Percentiles rank a stretch among this genome's conserved stretches.
Evolutionary conservation across 331 rosid genomes (phyloP).

Genomic region (Acacia pycnantha): DNA sequence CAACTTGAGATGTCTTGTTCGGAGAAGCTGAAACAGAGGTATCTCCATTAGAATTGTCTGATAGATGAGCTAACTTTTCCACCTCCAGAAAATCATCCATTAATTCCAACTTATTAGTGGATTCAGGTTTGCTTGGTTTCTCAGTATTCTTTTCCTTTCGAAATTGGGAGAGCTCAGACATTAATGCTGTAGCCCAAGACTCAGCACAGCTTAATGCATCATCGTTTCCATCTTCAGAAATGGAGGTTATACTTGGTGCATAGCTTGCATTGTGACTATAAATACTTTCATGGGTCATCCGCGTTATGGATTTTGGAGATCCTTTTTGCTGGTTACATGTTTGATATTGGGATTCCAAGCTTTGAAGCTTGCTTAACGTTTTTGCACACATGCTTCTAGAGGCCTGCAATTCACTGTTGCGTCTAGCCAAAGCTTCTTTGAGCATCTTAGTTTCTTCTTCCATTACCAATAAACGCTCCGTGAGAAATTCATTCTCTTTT

Average conservation of each 20-base stretch:
- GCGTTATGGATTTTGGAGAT: conserved; percentile 72
- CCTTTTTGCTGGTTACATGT: conserved; percentile 61
- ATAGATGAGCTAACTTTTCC: conserved; percentile 85
- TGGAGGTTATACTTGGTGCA: conserved; percentile 81
- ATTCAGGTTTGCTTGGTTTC: conserved; percentile 60
- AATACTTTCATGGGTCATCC: conserved; percentile 58
- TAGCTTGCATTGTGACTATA: conserved; percentile 69
- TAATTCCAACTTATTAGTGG: conserved; percentile 69
- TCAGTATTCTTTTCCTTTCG: conserved; percentile 60
- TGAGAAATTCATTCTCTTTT: conserved; percentile 91
- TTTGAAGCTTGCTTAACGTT: conserved; percentile 79
- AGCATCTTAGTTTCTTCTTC: conserved; percentile 99
- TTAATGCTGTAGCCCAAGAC: conserved; percentile 67
- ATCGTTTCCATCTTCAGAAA: conserved; percentile 92
- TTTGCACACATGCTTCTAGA: conserved; percentile 89
- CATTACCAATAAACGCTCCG: conserved; percentile 76
- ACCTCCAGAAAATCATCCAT: conserved; percentile 99
- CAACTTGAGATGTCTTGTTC: conserved; percentile 41
- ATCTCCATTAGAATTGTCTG: conserved; percentile 59
- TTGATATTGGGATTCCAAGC: conserved; percentile 68
- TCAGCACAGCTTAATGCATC: conserved; percentile 76
- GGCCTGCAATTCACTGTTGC: conserved; percentile 90
- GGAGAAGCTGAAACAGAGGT: conserved; percentile 43
- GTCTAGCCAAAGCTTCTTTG: conserved; percentile 94
- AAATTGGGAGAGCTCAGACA: conserved; percentile 59